Evolutionary conservation across 495 filamentous ascomycete species (phyloP).

Genomic region (Trichocladium antarcticum): DNA sequence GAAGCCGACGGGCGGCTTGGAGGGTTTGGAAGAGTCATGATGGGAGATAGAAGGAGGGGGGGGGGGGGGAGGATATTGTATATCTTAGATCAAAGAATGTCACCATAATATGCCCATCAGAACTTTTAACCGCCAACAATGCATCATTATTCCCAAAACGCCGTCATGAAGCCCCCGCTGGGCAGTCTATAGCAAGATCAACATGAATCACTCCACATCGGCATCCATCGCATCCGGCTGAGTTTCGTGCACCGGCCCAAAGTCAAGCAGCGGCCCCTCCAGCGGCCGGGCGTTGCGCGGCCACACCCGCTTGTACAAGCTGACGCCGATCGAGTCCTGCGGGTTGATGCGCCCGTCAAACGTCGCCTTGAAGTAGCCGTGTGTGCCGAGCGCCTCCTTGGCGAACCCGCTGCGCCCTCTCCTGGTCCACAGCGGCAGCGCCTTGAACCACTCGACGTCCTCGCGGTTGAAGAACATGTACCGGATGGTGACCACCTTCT

Average conservation of each 20-base stretch:
- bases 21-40: conserved; percentile 17
- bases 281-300: conserved; percentile 55
- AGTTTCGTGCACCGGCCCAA: conserved; percentile 8
- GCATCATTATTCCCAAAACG: conserved; percentile 7
- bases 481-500: conserved; percentile 85
- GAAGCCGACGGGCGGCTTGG: conserved; percentile 38
- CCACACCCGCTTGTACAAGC: conserved; percentile 88
- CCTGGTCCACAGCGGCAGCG: conserved; percentile 86
- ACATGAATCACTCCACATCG: conserved; percentile 18
- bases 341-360: conserved; percentile 95
- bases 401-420: conserved; percentile 77
- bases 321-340: conserved; percentile 83
- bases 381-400: conserved; percentile 89
- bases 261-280: conserved; percentile 28
- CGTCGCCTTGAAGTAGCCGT: conserved; percentile 98
- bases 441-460: conserved; percentile 95
- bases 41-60: background rate
- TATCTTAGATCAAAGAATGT: background rate
- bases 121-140: background rate
- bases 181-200: conserved; percentile 4
- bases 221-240: conserved; percentile 31
- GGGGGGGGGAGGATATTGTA: background rate
- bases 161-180: conserved; percentile 8
- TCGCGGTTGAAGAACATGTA: conserved; percentile 99
- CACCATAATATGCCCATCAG: background rate